These are phyloP conservation scores for Psophocarpus tetragonolobus DNA, from an alignment of 306 rosid species.

Conservation along the genomic window DNA sequence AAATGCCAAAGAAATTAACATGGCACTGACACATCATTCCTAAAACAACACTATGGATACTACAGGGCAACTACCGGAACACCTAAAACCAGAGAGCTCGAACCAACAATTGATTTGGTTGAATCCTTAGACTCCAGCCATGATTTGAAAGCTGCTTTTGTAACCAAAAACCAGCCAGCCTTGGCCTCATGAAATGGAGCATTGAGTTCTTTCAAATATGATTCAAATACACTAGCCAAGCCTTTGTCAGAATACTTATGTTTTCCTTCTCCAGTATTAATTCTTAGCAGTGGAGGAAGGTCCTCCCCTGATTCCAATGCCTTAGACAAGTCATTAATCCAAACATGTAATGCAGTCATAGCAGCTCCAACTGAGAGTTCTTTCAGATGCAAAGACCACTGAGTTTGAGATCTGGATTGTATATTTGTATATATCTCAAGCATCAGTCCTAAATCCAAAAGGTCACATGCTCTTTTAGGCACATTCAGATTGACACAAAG, in stretches of 20 bases:
- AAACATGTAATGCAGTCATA: slow-evolving; percentile 72
- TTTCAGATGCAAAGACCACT: slow-evolving; percentile 81
- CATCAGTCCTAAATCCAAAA: slow-evolving; percentile 63
- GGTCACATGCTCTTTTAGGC: slow-evolving; percentile 62
- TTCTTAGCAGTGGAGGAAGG: slow-evolving; percentile 78
- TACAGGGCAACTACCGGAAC: slow-evolving; percentile 14
- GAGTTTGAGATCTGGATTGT: slow-evolving; percentile 70
- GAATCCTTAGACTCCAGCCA: slow-evolving; percentile 77
- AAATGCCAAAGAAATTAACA: slow-evolving; percentile 10
- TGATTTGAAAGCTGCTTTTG: slow-evolving; percentile 62
- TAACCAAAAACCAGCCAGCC: slow-evolving; percentile 86
- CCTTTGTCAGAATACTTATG: slow-evolving; percentile 71
- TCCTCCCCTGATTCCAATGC: slow-evolving; percentile 67
- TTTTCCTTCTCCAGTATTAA: slow-evolving; percentile 78
- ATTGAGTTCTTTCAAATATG: slow-evolving; percentile 70
- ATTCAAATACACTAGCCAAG: slow-evolving; percentile 64
- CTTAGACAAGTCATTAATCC: slow-evolving; percentile 77
- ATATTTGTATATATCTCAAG: slow-evolving; percentile 63
- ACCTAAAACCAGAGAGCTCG: neutral
- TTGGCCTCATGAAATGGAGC: slow-evolving; percentile 82
- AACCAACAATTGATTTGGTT: slow-evolving; percentile 42
- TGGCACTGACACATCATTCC: slow-evolving; percentile 25
- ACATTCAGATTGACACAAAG: slow-evolving; percentile 66
- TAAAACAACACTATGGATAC: slow-evolving; percentile 26
- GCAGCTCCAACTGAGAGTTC: slow-evolving; percentile 91